Base-by-base conservation (phyloP, 1,139 yeast genomes). In the Yamadazyma sp. region DNA sequence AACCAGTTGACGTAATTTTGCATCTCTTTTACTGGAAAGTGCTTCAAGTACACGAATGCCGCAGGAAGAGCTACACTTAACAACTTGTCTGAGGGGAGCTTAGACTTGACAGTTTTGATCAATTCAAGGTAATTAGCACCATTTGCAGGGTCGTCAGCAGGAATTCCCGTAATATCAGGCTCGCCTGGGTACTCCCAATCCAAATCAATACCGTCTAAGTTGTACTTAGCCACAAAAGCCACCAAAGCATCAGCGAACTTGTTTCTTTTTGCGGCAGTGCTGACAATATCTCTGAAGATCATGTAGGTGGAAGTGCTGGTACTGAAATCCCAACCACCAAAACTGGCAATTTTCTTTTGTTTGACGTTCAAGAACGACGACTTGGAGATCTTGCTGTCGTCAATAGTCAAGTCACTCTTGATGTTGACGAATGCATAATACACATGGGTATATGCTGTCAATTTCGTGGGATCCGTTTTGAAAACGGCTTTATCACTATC, bases 171-270 rank as follows among this genome's bases (percentile, higher is more conserved):
- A 12, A 41, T 39, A 15, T 34, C 43, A 6, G 14, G 26, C 2
- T 39, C 43, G 8, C 45, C 44, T 15, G 57, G 57, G 29, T 45
- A 52, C 42, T 53, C 57, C 57, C 57, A 53, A 40, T 52, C 57
- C 3, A 53, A 37, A 35, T 53, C 48, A 34, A 51, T 41, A 11
- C 57, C 56, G 42, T 50, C 57, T 29, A 53, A 46, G 14, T 42
- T 40, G 29, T 51, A 31, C 23, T 38, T 31, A 2, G 35, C 37
- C 7, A 50, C 30, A 39, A 52, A 48, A 2, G 37, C 33, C 15
- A 40, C 45, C 21, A 52, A 20, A 29, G 41, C 44, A 11, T 40
- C 37, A 3, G 54, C 52, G 31, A 53, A 50, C 7, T 27, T 40
- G 8, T 45, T 37, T 29, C 47, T 42, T 22, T 38, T 39, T 2